These are phyloP conservation scores for Dipteronia dyeriana DNA, from an alignment of 345 rosid species.

Conservation along the genomic window DNA sequence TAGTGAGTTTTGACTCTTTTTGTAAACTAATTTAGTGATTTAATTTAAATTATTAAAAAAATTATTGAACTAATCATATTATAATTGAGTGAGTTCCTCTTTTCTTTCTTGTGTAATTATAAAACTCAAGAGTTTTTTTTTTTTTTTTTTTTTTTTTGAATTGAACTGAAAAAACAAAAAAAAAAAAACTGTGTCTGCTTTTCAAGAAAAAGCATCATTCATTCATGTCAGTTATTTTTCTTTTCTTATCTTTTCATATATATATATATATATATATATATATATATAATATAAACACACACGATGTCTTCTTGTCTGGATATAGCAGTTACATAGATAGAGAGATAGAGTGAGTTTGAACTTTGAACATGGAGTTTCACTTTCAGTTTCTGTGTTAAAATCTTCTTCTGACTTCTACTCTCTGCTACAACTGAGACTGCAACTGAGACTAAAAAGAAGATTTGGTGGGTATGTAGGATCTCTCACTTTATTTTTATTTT, in stretches of 20 bases:
- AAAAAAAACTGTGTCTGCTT: slow-evolving; percentile 13
- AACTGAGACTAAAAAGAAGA: not conserved
- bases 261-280: not conserved
- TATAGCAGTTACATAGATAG: not conserved
- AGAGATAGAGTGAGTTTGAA: not conserved
- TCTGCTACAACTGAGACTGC: slow-evolving; percentile 7
- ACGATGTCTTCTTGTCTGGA: not conserved
- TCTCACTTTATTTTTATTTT: not conserved
- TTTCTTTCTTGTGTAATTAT: not conserved
- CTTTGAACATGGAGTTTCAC: slow-evolving; percentile 9
- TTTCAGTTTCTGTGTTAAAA: not conserved
- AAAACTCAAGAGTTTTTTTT: not conserved
- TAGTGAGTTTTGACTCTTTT: not conserved
- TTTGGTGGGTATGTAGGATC: slow-evolving; percentile 20
- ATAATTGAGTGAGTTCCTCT: not conserved
- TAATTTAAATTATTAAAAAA: not conserved
- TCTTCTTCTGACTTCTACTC: not conserved
- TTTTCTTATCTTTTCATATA: not conserved
- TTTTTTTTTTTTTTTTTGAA: not conserved
- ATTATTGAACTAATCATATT: not conserved
- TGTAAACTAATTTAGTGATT: not conserved
- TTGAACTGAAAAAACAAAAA: not conserved
- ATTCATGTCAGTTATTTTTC: slow-evolving; percentile 17
- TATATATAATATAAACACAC: not conserved
- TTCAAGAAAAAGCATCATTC: slow-evolving; percentile 7